Evolutionary conservation across 2,329 filamentous ascomycete species (phyloP), one percentile per base, ranked within the genome.

Genomic region (Colletotrichum agaves): DNA sequence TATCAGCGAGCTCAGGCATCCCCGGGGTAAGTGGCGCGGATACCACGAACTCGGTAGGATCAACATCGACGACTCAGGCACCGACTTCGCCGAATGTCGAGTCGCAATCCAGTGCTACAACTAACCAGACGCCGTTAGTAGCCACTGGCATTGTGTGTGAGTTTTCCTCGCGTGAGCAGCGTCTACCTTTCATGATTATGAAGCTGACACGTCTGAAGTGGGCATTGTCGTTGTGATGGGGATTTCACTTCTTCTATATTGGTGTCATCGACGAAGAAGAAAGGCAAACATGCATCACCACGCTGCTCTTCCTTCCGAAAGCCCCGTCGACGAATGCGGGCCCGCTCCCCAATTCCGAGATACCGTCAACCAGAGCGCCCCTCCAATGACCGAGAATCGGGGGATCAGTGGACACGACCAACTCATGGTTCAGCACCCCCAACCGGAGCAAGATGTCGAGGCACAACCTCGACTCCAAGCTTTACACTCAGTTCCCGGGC

Each of bases 241-340:
- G 12, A 31, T 67, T 5, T 67, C 64, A 1, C 46, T 67, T 1
- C 33, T 67, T 21, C 35, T 67, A n/a, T 67, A 53, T 10, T 67
- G 64, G 64, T 67, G 53, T 39, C 49, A 49, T 6, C 64, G 61
- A 8, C 64, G 64, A n/a, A 67, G 33, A 11, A 67, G 55, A 37
- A 55, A 35, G 35, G 39, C 47, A 10, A 56, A 31, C 11, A 15
- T 8, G 3, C 61, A 49, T 1, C 21, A 33, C n/a, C 64, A 67
- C 17, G 39, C 57, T 13, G 19, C 53, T 17, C 23, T 67, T 13
- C 35, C 52, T 13, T 39, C 23, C n/a, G 37, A 43, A 37, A 64
- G 53, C 44, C 61, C 64, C 1, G 0, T 19, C 13, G n/a, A 64
- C 12, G 61, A 59, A 12, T 53, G 47, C 7, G 11, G 19, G 2